These are phyloP conservation scores for Penicillium sclerotiorum DNA, from an alignment of 2,329 filamentous ascomycete genomes.

Conservation along the genomic window DNA sequence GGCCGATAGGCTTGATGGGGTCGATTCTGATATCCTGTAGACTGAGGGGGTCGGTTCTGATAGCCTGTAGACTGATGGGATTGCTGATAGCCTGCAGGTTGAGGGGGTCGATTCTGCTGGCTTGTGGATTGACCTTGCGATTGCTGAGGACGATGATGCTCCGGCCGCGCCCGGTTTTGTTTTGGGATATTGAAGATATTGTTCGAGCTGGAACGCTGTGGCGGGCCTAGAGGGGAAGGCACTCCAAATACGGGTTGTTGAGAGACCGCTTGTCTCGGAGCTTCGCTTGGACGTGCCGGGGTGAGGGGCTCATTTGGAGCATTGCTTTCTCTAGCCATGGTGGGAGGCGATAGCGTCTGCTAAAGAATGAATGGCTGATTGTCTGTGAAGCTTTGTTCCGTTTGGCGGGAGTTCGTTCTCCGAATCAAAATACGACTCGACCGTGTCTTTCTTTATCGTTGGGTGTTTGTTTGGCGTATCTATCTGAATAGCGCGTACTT, in stretches of 20 bases:
- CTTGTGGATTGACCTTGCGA: constrained; percentile 23
- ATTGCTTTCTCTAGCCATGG: constrained; percentile 57
- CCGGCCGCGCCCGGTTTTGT: constrained; percentile 50
- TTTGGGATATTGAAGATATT: constrained; percentile 57
- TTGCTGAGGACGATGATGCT: constrained; percentile 50
- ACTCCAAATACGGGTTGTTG: constrained; percentile 60
- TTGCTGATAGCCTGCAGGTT: too few relatives aligned
- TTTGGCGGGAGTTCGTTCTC: too few relatives aligned
- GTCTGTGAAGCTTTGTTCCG: too few relatives aligned
- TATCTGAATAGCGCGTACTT: background rate
- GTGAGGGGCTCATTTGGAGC: constrained; percentile 42
- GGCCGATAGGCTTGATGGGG: constrained; percentile 21
- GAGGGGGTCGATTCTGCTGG: constrained; percentile 11
- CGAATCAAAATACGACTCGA: too few relatives aligned
- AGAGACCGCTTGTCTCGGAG: constrained; percentile 34
- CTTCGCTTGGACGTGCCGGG: constrained; percentile 40
- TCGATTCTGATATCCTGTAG: constrained; percentile 12
- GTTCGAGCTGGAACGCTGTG: constrained; percentile 42
- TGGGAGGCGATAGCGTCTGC: background rate
- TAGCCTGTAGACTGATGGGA: constrained; percentile 25
- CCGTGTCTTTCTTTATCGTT: background rate
- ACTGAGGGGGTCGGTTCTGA: constrained; percentile 12
- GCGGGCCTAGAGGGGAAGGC: constrained; percentile 56
- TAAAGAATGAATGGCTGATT: too few relatives aligned
- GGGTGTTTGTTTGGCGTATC: background rate